phyloP scores from a whole-genome alignment of 163 green algal genomes.

The Coccomyxa subellipsoidea region DNA sequence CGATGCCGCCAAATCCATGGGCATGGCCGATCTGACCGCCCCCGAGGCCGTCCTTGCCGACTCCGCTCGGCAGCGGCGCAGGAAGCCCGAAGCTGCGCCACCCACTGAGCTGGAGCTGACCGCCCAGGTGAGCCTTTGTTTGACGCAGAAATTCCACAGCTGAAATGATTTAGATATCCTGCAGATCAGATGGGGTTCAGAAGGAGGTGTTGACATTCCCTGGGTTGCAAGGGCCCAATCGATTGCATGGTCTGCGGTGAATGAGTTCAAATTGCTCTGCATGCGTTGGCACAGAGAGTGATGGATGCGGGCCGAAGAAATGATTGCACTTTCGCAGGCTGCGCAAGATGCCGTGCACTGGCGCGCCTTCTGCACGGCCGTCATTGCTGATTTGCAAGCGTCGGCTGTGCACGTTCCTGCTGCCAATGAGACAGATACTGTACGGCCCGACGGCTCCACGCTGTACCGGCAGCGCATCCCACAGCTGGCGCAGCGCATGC shows the following conservation, averaged over 20 bases:
- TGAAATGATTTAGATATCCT: too few relatives aligned
- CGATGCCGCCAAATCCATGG: constrained; percentile 48
- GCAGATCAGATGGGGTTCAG: too few relatives aligned
- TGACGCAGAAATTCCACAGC: too few relatives aligned
- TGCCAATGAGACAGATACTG: not conserved
- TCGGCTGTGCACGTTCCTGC: not conserved
- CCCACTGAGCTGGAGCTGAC: not conserved
- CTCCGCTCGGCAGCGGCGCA: not conserved
- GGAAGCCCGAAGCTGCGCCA: not conserved
- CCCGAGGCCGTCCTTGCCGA: not conserved
- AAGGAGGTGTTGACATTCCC: too few relatives aligned
- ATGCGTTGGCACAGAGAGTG: too few relatives aligned
- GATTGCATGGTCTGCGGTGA: too few relatives aligned
- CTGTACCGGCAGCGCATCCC: not conserved
- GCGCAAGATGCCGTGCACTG: not conserved
- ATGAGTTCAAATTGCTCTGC: not conserved
- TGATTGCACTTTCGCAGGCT: not conserved
- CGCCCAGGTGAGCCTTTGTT: not conserved
- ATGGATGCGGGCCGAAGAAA: not conserved
- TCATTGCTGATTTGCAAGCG: not conserved
- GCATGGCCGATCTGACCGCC: constrained; percentile 48
- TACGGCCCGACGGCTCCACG: not conserved
- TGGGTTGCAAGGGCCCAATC: too few relatives aligned
- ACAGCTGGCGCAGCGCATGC: not conserved
- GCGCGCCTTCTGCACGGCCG: not conserved